Base-by-base conservation (phyloP, 768 basidiomycete genomes). In the Tylopilus sp. region DNA sequence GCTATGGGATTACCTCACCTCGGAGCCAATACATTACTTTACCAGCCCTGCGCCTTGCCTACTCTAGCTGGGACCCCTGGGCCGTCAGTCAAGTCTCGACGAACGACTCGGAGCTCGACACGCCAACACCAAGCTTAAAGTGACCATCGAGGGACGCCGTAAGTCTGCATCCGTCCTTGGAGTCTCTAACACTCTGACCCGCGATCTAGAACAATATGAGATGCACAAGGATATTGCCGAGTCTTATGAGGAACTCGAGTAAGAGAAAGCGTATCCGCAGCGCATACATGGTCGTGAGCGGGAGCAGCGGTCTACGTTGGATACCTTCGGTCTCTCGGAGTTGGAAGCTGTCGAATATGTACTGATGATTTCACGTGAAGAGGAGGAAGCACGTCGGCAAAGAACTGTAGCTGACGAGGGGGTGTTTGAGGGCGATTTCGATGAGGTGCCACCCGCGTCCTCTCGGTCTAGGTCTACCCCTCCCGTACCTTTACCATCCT, bases 331-430 rank as follows among this genome's bases (percentile, higher is more conserved):
- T 3, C 70, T 92, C 36, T 83, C 77, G 52, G 90, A 93, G 60
- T 68, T 69, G 2, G 90, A 90, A 61, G 88, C 86, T 1, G 71
- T 92, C 25, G 86, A 90, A 61, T 93, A 93, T 59, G 77, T 84
- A 1, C 66, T 93, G 42, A 92, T 92, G 89, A 77, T 92, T 57
- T 92, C 89, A 56, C 82, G 87, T 10, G 91, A 93, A 42, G 88
- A 92, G 64, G 83, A 80, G 36, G 67, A 48, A 50, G 50, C 52
- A 33, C 48, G 59, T 49, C 53, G 52, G 53, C 47, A 54, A 51
- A 24, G 34, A 36, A 22, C n/a, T 31, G 30, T 53, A 5, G n/a
- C 65, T 7, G 80, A 82, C 19, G 80, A 84, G 48, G 84, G 80
- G 4, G 75, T 83, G 4, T 85, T 84, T 54, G 79, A 80, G 51